phyloP scores from a whole-genome alignment of 1,284 basidiomycete genomes.

The Vanrija sp. region DNA sequence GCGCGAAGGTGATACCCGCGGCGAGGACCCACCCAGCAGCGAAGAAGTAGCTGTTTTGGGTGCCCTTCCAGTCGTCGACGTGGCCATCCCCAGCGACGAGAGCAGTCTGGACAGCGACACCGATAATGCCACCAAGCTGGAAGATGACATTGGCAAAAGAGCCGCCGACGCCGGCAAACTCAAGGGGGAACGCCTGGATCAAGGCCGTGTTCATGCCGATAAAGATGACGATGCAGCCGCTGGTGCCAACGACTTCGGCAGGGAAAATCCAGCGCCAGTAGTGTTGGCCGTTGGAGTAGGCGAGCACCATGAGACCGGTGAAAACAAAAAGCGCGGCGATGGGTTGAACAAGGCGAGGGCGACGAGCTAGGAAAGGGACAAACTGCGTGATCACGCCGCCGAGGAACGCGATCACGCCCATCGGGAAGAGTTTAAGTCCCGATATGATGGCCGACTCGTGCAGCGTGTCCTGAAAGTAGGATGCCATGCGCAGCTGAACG shows the following conservation, averaged over 20 bases:
- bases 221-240: slow-evolving; percentile 42
- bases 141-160: slow-evolving; percentile 44
- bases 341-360: slow-evolving; percentile 38
- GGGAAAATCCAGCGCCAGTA: slow-evolving; percentile 47
- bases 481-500: slow-evolving; percentile 42
- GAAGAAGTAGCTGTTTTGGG: slow-evolving; percentile 34
- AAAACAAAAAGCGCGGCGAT: slow-evolving; percentile 32
- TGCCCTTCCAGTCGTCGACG: slow-evolving; percentile 32
- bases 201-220: slow-evolving; percentile 42
- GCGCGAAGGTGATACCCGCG: slow-evolving; percentile 30
- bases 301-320: slow-evolving; percentile 41
- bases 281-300: slow-evolving; percentile 36
- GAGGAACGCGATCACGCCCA: slow-evolving; percentile 42
- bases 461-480: slow-evolving; percentile 42
- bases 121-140: slow-evolving; percentile 45
- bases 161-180: slow-evolving; percentile 39
- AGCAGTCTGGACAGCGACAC: slow-evolving; percentile 37
- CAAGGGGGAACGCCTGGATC: slow-evolving; percentile 38
- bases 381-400: slow-evolving; percentile 34
- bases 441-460: slow-evolving; percentile 40
- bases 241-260: slow-evolving; percentile 39
- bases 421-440: slow-evolving; percentile 42
- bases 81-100: slow-evolving; percentile 31
- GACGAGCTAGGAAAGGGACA: slow-evolving; percentile 36
- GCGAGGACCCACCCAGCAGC: slow-evolving; percentile 28